phyloP scores from a whole-genome alignment of 108 stramenopile species.

The Nannochloropsis gaditana region DNA sequence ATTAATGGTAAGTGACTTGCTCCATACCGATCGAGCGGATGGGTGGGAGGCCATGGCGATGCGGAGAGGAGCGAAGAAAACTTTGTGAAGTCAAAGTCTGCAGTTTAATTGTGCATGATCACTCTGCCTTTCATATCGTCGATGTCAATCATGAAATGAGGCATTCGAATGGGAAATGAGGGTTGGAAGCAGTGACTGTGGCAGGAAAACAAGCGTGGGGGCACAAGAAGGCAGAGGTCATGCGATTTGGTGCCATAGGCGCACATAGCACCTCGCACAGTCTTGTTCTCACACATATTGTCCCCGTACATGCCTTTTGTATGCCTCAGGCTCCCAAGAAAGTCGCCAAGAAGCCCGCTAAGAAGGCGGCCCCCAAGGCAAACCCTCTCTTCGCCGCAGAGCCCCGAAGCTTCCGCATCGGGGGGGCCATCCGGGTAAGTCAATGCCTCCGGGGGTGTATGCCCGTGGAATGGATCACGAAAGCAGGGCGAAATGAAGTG shows the following conservation, averaged over 20 bases:
- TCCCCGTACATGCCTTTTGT: background rate
- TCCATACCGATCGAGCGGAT: background rate
- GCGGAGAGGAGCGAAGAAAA: background rate
- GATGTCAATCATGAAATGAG: too few relatives aligned
- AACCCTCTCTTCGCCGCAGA: constrained; percentile 89
- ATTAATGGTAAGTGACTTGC: background rate
- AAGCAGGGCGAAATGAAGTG: background rate
- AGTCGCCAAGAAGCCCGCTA: constrained; percentile 59
- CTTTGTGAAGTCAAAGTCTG: background rate
- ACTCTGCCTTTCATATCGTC: too few relatives aligned
- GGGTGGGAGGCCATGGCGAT: background rate
- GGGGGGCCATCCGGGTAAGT: constrained; percentile 78
- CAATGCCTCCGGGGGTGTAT: background rate
- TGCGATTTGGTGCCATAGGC: too few relatives aligned
- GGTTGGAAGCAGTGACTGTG: too few relatives aligned
- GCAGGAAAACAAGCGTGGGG: too few relatives aligned
- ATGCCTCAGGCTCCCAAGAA: constrained; percentile 44
- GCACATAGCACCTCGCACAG: too few relatives aligned
- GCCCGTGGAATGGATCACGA: background rate
- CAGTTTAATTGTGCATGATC: too few relatives aligned
- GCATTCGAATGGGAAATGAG: too few relatives aligned
- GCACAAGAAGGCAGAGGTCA: too few relatives aligned
- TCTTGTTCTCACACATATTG: background rate
- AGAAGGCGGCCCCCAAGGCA: constrained; percentile 56
- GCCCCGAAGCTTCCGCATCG: constrained; percentile 78